Conservation (phyloP, 2,329 filamentous ascomycete genomes). For the Sporothrix curviconia region DNA sequence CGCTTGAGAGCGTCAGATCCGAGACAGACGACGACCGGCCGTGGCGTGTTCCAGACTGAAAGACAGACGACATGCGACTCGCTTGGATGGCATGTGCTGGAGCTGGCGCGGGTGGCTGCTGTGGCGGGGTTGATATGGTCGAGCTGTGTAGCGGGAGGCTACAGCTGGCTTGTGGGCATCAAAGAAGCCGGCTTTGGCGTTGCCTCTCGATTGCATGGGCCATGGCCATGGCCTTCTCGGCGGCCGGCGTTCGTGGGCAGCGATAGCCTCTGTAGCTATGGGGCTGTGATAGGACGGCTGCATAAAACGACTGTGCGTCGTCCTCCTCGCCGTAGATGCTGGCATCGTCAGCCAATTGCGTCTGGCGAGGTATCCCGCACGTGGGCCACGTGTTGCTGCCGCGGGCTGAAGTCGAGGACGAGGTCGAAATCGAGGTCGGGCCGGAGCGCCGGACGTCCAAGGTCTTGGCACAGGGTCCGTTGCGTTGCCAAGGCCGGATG, state of each 20-base stretch:
- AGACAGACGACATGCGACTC: constrained; percentile 13
- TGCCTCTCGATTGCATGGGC: constrained; percentile 24
- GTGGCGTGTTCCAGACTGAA: constrained; percentile 26
- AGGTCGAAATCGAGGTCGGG: too few species aligned
- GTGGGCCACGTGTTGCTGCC: neutral
- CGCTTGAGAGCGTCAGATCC: constrained; percentile 52
- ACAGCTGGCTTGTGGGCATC: constrained; percentile 14
- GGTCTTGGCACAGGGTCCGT: constrained; percentile 6
- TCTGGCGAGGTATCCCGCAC: neutral
- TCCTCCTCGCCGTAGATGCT: constrained; percentile 41
- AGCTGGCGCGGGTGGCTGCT: constrained; percentile 20
- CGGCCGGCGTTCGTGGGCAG: constrained; percentile 48
- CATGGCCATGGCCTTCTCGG: constrained; percentile 52
- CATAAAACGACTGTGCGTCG: constrained; percentile 52
- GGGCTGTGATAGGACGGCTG: constrained; percentile 54
- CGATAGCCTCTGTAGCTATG: constrained; percentile 48
- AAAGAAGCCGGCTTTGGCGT: constrained; percentile 26
- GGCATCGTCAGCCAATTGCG: constrained; percentile 25
- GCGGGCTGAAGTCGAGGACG: too few species aligned
- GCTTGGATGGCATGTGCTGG: constrained; percentile 17
- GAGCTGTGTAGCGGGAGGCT: constrained; percentile 4
- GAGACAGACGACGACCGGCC: constrained; percentile 47
- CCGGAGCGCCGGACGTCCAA: neutral
- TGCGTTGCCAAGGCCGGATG: neutral
- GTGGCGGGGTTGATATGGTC: constrained; percentile 35